phyloP scores from a whole-genome alignment of 768 basidiomycete species.

The Candolleomyces efflorescens region DNA sequence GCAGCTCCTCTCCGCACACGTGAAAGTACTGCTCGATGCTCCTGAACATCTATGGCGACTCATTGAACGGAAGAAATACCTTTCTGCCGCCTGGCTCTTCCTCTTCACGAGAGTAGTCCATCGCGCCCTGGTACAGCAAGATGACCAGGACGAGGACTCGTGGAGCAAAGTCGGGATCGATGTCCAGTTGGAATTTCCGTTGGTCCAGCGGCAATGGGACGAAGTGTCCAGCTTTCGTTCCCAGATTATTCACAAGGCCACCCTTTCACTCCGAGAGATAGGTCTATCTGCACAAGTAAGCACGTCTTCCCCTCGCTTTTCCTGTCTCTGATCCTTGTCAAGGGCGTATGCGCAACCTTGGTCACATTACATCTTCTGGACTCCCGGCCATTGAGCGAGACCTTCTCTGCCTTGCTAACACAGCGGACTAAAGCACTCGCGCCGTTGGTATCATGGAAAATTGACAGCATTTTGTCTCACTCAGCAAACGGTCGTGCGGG shows the following conservation, averaged over 20 bases:
- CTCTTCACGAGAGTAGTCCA: slow-evolving; percentile 83
- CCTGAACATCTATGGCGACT: slow-evolving; percentile 91
- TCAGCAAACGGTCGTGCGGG: slow-evolving; percentile 1
- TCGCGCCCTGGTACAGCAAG: slow-evolving; percentile 60
- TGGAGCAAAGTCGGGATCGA: slow-evolving; percentile 61
- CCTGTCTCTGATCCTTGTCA: slow-evolving; percentile 1
- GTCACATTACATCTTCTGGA: slow-evolving; percentile 88
- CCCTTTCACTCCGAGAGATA: slow-evolving; percentile 65
- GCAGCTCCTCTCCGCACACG: slow-evolving; percentile 78
- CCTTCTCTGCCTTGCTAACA: slow-evolving; percentile 61
- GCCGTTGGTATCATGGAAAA: slow-evolving; percentile 4
- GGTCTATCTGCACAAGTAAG: slow-evolving; percentile 14
- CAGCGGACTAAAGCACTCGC: slow-evolving; percentile 62
- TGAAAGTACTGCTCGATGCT: slow-evolving; percentile 88
- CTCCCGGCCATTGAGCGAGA: slow-evolving; percentile 72
- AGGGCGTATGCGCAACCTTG: slow-evolving; percentile 77
- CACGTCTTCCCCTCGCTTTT: not conserved
- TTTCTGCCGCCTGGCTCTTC: slow-evolving; percentile 86
- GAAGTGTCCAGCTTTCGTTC: slow-evolving; percentile 79
- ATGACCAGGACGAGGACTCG: slow-evolving; percentile 58
- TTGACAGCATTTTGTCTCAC: not conserved
- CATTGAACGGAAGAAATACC: slow-evolving; percentile 73
- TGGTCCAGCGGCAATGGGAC: slow-evolving; percentile 94
- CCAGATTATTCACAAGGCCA: slow-evolving; percentile 89
- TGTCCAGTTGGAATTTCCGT: slow-evolving; percentile 80